Conservation (phyloP, 257 asterid species). For the Datura wrightii region DNA sequence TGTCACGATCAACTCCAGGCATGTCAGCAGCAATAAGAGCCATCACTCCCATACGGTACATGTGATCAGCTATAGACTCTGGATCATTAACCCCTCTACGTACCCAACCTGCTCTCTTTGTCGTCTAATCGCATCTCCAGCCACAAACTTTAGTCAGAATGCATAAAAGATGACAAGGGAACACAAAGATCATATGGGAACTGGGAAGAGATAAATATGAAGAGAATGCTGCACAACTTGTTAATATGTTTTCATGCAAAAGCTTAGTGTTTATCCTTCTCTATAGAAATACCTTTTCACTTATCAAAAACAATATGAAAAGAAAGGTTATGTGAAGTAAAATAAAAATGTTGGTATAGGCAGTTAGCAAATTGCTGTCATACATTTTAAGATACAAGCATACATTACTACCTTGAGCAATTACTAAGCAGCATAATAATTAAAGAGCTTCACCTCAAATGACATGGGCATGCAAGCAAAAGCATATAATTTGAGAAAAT, state of each 20-base stretch:
- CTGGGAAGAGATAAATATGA: background rate
- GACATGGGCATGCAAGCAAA: background rate
- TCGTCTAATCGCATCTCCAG: constrained; percentile 52
- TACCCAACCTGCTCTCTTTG: constrained; percentile 91
- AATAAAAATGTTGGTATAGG: background rate
- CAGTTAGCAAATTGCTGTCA: background rate
- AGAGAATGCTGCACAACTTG: background rate
- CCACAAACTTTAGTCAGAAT: constrained; percentile 31
- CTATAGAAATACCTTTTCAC: background rate
- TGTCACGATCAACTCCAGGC: constrained; percentile 90
- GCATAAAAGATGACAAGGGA: background rate
- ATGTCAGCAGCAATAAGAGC: constrained; percentile 81
- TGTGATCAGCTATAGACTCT: constrained; percentile 94
- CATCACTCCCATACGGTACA: constrained; percentile 97
- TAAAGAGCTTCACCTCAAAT: background rate
- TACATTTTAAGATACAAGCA: background rate
- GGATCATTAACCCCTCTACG: constrained; percentile 69
- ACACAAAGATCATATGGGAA: background rate
- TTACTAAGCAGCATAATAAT: background rate
- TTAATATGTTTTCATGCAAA: background rate
- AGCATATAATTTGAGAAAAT: background rate
- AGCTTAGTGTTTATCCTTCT: background rate
- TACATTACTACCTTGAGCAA: background rate
- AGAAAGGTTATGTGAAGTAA: background rate
- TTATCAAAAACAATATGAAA: background rate